A percentile compares a stretch with the other conserved stretches of the same genome.
phyloP scores from a whole-genome alignment of 2,329 filamentous ascomycete genomes.

The Cladophialophora carrionii region DNA sequence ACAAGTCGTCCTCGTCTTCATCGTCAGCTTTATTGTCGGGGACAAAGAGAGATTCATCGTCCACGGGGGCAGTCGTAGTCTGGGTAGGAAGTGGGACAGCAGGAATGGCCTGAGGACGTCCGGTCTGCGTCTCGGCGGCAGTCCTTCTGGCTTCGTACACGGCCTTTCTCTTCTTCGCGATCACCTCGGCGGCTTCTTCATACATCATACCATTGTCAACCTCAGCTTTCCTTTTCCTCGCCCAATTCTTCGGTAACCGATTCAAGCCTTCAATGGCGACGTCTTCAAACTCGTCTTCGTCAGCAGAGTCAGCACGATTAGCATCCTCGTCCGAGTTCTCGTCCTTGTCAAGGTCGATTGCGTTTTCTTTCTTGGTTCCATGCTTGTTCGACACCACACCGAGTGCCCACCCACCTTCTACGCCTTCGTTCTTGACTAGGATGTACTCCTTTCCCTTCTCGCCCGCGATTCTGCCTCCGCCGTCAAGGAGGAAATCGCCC shows the following conservation, averaged over 20 bases:
- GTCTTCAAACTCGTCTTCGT: constrained; percentile 83
- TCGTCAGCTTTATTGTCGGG: constrained; percentile 49
- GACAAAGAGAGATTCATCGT: constrained; percentile 62
- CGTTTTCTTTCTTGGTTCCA: constrained; percentile 76
- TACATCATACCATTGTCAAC: constrained; percentile 46
- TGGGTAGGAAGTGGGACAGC: not conserved
- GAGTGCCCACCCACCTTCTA: constrained; percentile 92
- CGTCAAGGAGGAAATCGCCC: constrained; percentile 57
- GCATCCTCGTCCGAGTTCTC: constrained; percentile 47
- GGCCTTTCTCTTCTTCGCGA: constrained; percentile 52
- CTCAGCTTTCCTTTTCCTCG: constrained; percentile 43
- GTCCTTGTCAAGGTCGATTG: constrained; percentile 82
- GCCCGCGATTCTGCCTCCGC: constrained; percentile 60
- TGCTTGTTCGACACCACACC: constrained; percentile 89
- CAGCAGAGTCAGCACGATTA: constrained; percentile 43
- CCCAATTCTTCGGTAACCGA: constrained; percentile 68
- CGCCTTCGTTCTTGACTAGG: constrained; percentile 90
- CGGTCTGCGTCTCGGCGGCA: constrained; percentile 11
- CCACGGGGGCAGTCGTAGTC: constrained; percentile 37
- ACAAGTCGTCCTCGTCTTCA: constrained; percentile 59
- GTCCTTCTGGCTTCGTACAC: constrained; percentile 51
- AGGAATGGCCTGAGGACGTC: not conserved
- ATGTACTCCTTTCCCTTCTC: constrained; percentile 94
- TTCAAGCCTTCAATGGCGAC: constrained; percentile 90
- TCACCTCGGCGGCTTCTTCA: constrained; percentile 40